These are phyloP conservation scores for Pachysandra terminalis DNA, from an alignment of 164 flowering plant species.

Conservation along the genomic window DNA sequence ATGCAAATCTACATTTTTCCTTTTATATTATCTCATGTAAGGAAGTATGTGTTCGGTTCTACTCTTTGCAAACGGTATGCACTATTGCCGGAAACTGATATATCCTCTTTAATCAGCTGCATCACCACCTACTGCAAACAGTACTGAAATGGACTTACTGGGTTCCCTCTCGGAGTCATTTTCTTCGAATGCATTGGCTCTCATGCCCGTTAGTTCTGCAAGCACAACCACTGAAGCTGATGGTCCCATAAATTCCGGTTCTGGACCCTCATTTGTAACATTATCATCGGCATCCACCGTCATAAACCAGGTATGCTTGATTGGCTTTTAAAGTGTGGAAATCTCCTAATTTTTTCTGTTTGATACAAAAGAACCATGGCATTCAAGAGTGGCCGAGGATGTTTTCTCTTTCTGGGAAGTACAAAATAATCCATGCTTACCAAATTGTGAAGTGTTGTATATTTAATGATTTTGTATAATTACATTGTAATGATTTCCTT, in stretches of 20 bases:
- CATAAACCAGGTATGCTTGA: conserved; percentile 48
- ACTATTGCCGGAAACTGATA: not conserved
- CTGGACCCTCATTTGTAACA: conserved; percentile 35
- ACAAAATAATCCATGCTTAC: not conserved
- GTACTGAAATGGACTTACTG: conserved; percentile 68
- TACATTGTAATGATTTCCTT: too few species aligned
- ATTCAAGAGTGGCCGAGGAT: not conserved
- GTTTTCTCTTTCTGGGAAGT: not conserved
- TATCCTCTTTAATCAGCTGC: conserved; percentile 33
- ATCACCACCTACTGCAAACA: conserved; percentile 41
- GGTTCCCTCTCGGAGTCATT: conserved; percentile 69
- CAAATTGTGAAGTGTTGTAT: not conserved
- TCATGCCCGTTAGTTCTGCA: conserved; percentile 43
- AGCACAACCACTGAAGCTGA: conserved; percentile 38
- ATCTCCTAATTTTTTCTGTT: not conserved
- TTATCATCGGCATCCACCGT: conserved; percentile 32
- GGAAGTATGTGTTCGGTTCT: not conserved
- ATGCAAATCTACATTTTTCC: not conserved
- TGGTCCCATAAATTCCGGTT: conserved; percentile 23
- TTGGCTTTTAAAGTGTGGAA: not conserved
- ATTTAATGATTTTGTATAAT: not conserved
- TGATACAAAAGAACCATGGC: not conserved
- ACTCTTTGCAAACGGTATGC: not conserved
- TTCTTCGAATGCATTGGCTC: conserved; percentile 53
- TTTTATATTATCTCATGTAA: not conserved